Evolutionary conservation across 192 early-diverging fungal genomes (phyloP).

Genomic region (Thoreauomyces humboldtii): DNA sequence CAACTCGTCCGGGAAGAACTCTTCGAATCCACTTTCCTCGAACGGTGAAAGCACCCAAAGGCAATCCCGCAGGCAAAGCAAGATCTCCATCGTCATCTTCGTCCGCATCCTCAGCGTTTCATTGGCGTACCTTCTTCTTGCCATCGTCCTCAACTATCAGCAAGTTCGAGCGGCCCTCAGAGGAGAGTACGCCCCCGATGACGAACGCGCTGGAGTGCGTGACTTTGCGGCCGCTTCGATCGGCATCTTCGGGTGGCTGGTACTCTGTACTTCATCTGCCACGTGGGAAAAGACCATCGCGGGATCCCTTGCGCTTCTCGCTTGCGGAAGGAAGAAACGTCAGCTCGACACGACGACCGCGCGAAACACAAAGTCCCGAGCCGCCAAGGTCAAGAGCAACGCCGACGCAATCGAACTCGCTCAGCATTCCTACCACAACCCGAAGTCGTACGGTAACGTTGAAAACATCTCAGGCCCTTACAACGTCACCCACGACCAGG

Average conservation of each 20-base stretch:
- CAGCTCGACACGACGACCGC: background rate
- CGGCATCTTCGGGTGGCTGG: constrained; percentile 17
- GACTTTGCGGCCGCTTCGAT: constrained; percentile 4
- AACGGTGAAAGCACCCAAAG: background rate
- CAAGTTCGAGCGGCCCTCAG: constrained; percentile 6
- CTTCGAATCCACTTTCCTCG: background rate
- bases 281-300: constrained; percentile 14
- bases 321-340: background rate
- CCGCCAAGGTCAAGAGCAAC: background rate
- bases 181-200: background rate
- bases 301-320: background rate
- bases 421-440: no score
- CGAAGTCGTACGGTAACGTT: background rate
- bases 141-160: constrained; percentile 18
- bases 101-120: constrained; percentile 9
- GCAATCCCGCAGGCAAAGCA: background rate
- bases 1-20: background rate
- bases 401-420: constrained; percentile 2
- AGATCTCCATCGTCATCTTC: constrained; percentile 7
- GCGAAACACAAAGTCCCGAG: background rate
- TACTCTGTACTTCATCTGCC: constrained; percentile 16
- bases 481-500: background rate
- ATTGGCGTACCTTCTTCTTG: background rate
- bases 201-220: background rate
- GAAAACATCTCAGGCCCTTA: background rate